phyloP scores from a whole-genome alignment of 2,329 filamentous ascomycete species.

The Colletotrichum nymphaeae region DNA sequence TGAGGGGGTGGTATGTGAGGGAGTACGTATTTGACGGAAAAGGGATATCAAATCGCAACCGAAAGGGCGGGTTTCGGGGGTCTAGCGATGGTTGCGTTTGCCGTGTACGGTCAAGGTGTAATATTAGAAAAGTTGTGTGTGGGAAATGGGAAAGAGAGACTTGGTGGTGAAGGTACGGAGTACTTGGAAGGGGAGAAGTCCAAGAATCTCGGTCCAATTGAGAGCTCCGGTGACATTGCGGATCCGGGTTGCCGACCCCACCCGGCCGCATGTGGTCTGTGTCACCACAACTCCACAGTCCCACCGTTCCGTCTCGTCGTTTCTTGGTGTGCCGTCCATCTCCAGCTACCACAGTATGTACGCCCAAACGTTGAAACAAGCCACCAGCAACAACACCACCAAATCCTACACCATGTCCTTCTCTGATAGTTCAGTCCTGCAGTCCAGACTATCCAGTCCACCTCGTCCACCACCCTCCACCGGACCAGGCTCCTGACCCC shows the following conservation, averaged over 20 bases:
- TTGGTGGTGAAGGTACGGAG: background rate
- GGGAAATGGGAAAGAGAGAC: background rate
- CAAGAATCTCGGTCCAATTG: background rate
- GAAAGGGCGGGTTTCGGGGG: background rate
- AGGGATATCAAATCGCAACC: background rate
- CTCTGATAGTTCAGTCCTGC: too few relatives aligned
- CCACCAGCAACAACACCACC: background rate
- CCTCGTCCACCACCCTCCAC: background rate
- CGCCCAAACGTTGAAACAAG: background rate
- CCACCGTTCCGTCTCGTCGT: background rate
- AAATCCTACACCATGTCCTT: too few relatives aligned
- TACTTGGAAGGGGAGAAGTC: too few relatives aligned
- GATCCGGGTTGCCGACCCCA: constrained; percentile 1
- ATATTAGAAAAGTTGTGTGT: too few relatives aligned
- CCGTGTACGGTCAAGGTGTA: too few relatives aligned
- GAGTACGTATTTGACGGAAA: background rate
- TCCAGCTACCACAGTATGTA: too few relatives aligned
- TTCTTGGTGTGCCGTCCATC: too few relatives aligned
- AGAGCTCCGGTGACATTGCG: background rate
- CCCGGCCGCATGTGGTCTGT: constrained; percentile 14
- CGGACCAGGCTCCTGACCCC: background rate
- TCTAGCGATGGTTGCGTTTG: background rate
- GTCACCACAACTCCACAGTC: background rate
- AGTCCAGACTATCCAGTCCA: background rate
- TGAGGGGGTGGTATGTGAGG: too few relatives aligned